Evolutionary conservation across 2,329 filamentous ascomycete genomes (phyloP).

Genomic region (Pyrenophora tritici-repentis): DNA sequence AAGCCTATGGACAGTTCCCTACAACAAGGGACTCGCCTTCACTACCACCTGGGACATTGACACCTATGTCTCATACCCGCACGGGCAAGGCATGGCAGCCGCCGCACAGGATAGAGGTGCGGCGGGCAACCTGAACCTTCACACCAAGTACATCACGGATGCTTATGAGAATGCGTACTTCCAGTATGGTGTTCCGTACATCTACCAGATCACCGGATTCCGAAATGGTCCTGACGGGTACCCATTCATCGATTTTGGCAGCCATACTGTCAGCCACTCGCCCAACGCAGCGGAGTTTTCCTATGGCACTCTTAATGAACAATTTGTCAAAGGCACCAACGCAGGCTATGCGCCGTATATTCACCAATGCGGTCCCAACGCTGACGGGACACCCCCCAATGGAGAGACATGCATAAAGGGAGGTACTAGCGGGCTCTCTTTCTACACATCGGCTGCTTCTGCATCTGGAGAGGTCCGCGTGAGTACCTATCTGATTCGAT

Average conservation of each 20-base stretch:
- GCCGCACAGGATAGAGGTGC: slow-evolving; percentile 12
- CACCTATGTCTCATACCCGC: slow-evolving; percentile 12
- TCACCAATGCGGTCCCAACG: slow-evolving; percentile 9
- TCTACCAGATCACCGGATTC: slow-evolving; percentile 12
- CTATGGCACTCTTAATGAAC: slow-evolving; percentile 7
- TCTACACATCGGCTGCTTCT: slow-evolving; percentile 8
- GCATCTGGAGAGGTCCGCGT: slow-evolving; percentile 12
- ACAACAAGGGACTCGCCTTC: slow-evolving; percentile 14
- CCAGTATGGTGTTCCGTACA: slow-evolving; percentile 12
- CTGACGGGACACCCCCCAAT: slow-evolving; percentile 1
- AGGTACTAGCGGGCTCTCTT: slow-evolving; percentile 11
- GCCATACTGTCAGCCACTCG: slow-evolving; percentile 13
- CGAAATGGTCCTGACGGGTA: slow-evolving; percentile 8
- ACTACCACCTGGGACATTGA: slow-evolving; percentile 15
- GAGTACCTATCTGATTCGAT: slow-evolving; percentile 7
- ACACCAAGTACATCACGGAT: slow-evolving; percentile 13
- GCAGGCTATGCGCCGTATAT: slow-evolving; percentile 5
- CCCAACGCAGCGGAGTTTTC: slow-evolving; percentile 8
- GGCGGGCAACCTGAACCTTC: slow-evolving; percentile 10
- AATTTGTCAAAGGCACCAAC: slow-evolving; percentile 1
- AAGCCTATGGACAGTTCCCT: slow-evolving; percentile 12
- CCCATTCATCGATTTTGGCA: slow-evolving; percentile 13
- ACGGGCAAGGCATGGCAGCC: slow-evolving; percentile 13
- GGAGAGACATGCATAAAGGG: slow-evolving; percentile 5
- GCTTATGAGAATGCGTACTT: slow-evolving; percentile 14